Base-by-base conservation (phyloP, 2,329 filamentous ascomycete species). In the Botryotinia narcissicola region DNA sequence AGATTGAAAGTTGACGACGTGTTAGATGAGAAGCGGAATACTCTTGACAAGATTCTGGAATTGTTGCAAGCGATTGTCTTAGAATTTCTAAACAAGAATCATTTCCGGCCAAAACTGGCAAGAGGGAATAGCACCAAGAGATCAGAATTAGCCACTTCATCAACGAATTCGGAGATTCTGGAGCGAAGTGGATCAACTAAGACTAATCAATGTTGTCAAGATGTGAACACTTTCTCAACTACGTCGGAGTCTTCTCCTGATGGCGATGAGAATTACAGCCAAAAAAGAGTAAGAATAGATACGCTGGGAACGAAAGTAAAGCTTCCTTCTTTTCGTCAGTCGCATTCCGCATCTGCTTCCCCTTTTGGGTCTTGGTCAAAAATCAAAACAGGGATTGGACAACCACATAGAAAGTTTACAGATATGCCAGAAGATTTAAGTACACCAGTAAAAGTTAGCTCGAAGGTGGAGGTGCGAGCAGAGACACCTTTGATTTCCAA, bases 71-170 rank as follows among this genome's bases (percentile, higher is more conserved):
- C 89, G 0, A 88, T 95, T 80, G 85, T 93, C 40, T 87, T 86
- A 67, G 89, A 94, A 74, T 98, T 97, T 82, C 83, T 98, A 10
- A 89, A 88, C 72, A 90, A 90, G 42, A 87, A 96, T 78, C 86
- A 92, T 75, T 91, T 95, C 77, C 75, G 75, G 29, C 79, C 80
- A 8, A 79, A 73, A 66, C 29, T 70, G 29, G 37, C 29, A 20
- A 70, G 68, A 2, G 67, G 63, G 0, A 70, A 60, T 66, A 46
- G 48, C 20, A 37, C 40, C 5, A 42, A 57, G 61, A 32, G 37
- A 37, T 10, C 4, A 12, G 20, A n/a, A 20, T 14, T 37, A 5
- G 29, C 32, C 5, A 20, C 14, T 42, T 37, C 61, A 37, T 35
- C 32, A 12, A 29, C 14, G n/a, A 4, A 61, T 14, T 25, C 40